Conservation (phyloP, 2,329 filamentous ascomycete species). For the Colletotrichum theobromicola region DNA sequence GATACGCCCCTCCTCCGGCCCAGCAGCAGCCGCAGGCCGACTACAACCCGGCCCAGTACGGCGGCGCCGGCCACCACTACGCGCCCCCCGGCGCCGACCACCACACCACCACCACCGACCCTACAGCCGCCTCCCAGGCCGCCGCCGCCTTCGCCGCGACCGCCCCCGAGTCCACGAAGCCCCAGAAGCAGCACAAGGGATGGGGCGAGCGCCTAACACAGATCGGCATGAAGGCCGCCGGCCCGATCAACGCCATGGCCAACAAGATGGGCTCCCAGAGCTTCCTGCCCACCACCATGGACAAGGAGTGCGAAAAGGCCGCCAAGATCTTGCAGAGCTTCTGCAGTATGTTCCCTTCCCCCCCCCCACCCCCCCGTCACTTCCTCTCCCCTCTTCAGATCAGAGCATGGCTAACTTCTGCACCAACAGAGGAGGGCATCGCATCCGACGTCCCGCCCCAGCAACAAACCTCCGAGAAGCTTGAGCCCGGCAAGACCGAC, state of each 20-base stretch:
- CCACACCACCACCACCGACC: neutral
- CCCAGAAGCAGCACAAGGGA: constrained; percentile 17
- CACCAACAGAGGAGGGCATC: constrained; percentile 53
- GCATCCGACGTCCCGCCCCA: constrained; percentile 42
- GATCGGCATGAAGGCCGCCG: constrained; percentile 57
- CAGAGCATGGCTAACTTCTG: constrained; percentile 10
- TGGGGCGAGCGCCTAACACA: constrained; percentile 18
- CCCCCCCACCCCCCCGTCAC: neutral
- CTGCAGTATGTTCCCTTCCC: constrained; percentile 66
- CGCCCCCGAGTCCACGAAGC: neutral
- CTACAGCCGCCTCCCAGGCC: constrained; percentile 3
- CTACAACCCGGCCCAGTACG: constrained; percentile 16
- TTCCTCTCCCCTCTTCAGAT: no score
- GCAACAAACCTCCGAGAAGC: constrained; percentile 24
- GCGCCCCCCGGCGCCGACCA: constrained; percentile 2
- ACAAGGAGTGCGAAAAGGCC: constrained; percentile 91
- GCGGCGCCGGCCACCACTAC: constrained; percentile 15
- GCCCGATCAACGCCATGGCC: constrained; percentile 79
- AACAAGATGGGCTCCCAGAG: constrained; percentile 85
- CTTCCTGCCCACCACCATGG: constrained; percentile 84
- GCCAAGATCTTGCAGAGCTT: constrained; percentile 84
- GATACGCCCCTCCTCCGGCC: neutral
- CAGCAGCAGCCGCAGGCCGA: constrained; percentile 7
- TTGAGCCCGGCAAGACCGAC: constrained; percentile 19
- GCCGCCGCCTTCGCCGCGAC: neutral